Evolutionary conservation across 2,329 filamentous ascomycete species (phyloP).

Genomic region (Nigrograna mackinnonii): DNA sequence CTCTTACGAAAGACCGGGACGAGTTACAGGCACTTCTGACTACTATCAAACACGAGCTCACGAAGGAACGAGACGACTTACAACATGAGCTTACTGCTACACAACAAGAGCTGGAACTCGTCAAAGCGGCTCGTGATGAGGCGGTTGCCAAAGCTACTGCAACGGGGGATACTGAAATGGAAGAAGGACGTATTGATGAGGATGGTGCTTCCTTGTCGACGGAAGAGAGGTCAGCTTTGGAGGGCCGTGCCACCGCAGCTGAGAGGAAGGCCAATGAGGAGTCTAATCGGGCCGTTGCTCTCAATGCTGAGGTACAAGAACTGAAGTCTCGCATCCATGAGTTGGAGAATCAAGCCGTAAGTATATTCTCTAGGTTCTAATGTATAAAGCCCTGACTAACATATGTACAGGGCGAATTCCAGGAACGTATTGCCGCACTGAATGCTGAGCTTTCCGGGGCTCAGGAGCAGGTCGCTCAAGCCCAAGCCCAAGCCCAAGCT

Average conservation of each 20-base stretch:
- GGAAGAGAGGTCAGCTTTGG: slow-evolving; percentile 38
- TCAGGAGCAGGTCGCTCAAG: slow-evolving; percentile 16
- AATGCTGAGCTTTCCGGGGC: slow-evolving; percentile 35
- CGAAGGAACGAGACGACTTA: slow-evolving; percentile 51
- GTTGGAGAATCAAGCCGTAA: slow-evolving; percentile 62
- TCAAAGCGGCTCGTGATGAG: slow-evolving; percentile 67
- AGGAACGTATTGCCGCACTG: slow-evolving; percentile 39
- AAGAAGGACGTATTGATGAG: slow-evolving; percentile 53
- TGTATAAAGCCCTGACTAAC: slow-evolving; percentile 15
- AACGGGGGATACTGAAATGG: slow-evolving; percentile 40
- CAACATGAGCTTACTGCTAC: slow-evolving; percentile 51
- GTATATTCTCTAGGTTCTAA: slow-evolving; percentile 11
- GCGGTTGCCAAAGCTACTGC: slow-evolving; percentile 53
- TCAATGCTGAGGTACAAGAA: slow-evolving; percentile 47
- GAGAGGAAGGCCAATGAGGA: slow-evolving; percentile 46
- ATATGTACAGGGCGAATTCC: slow-evolving; percentile 39
- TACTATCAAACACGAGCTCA: slow-evolving; percentile 47
- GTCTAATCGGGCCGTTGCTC: slow-evolving; percentile 34
- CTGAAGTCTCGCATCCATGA: slow-evolving; percentile 67
- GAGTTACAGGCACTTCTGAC: slow-evolving; percentile 47
- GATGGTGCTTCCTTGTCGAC: slow-evolving; percentile 18
- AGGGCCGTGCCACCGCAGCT: slow-evolving; percentile 42
- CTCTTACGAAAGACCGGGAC: slow-evolving; percentile 64
- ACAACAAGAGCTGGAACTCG: slow-evolving; percentile 55
- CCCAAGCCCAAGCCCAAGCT: slow-evolving; percentile 14